Evolutionary conservation across 2,329 filamentous ascomycete species (phyloP).

Genomic region (Davidsoniella neocaledoniae): DNA sequence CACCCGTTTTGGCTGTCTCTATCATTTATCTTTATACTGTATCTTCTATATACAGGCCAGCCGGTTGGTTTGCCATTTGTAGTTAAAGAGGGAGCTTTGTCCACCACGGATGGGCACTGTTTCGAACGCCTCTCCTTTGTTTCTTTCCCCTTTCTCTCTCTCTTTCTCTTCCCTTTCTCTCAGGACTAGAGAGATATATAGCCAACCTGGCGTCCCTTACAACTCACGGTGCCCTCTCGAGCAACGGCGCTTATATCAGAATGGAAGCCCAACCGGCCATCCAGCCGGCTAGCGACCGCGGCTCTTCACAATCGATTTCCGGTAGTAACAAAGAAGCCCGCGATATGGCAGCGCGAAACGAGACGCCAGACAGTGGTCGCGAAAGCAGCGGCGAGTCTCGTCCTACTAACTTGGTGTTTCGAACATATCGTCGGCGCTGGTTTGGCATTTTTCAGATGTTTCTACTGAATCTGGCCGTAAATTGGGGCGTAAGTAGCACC

Average conservation of each 20-base stretch:
- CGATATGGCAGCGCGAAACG: conserved; percentile 1
- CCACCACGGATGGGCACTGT: not conserved
- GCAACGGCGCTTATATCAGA: conserved; percentile 5
- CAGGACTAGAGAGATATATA: not conserved
- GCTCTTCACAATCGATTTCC: conserved; percentile 1
- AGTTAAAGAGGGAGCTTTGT: too few relatives aligned
- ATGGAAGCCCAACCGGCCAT: conserved; percentile 3
- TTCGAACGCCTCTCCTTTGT: not conserved
- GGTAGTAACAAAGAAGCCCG: conserved; percentile 3
- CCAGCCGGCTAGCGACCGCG: not conserved
- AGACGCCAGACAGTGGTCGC: conserved; percentile 2
- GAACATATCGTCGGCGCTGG: conserved; percentile 68
- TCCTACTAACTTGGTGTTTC: conserved; percentile 17
- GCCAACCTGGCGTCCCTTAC: not conserved
- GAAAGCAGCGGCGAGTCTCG: not conserved
- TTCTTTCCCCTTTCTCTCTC: not conserved
- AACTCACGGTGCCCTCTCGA: not conserved
- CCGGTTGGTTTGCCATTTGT: too few relatives aligned
- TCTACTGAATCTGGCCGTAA: conserved; percentile 79
- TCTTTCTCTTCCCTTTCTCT: not conserved
- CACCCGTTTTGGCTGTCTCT: not conserved
- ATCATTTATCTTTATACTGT: not conserved
- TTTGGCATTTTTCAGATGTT: conserved; percentile 73
- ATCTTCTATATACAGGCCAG: not conserved
- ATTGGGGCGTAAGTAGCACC: conserved; percentile 77